phyloP scores from a whole-genome alignment of 306 rosid genomes.

The Begonia loranthoides region DNA sequence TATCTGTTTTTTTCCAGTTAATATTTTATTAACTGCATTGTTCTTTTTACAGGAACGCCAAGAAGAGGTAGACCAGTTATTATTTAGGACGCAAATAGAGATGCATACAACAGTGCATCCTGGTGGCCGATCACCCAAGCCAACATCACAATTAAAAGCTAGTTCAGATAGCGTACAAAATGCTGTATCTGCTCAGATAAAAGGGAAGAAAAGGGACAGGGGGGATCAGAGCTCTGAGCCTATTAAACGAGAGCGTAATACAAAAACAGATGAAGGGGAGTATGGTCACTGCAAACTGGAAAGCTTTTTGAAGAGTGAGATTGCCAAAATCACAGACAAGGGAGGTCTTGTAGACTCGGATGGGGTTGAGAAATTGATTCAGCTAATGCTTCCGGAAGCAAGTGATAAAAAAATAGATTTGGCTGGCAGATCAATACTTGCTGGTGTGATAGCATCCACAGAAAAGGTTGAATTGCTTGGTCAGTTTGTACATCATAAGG shows the following conservation, averaged over 20 bases:
- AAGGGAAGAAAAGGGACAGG: slow-evolving; percentile 81
- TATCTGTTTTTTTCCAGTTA: no score
- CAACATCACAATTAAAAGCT: slow-evolving; percentile 57
- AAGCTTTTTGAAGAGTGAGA: slow-evolving; percentile 49
- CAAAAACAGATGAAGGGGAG: slow-evolving; percentile 64
- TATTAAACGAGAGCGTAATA: slow-evolving; percentile 52
- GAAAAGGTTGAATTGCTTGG: slow-evolving; percentile 56
- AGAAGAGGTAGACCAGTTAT: slow-evolving; percentile 68
- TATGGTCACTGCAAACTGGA: slow-evolving; percentile 49
- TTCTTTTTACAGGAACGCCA: slow-evolving; percentile 46
- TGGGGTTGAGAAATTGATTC: slow-evolving; percentile 64
- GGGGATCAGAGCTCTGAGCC: slow-evolving; percentile 65
- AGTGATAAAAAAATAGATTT: slow-evolving; percentile 62
- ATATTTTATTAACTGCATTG: no score
- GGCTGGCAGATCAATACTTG: slow-evolving; percentile 65
- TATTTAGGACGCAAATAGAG: slow-evolving; percentile 48
- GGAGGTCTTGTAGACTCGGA: slow-evolving; percentile 70
- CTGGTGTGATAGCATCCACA: slow-evolving; percentile 57
- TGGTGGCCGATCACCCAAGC: slow-evolving; percentile 82
- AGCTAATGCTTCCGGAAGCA: slow-evolving; percentile 63
- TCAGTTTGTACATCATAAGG: slow-evolving; percentile 59
- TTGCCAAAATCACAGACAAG: slow-evolving; percentile 68
- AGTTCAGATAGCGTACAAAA: slow-evolving; percentile 63
- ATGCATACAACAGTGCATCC: slow-evolving; percentile 70
- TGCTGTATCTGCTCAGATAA: slow-evolving; percentile 22